These are phyloP conservation scores for Camellia granthamiana DNA, from an alignment of 148 eudicot species.

Conservation along the genomic window DNA sequence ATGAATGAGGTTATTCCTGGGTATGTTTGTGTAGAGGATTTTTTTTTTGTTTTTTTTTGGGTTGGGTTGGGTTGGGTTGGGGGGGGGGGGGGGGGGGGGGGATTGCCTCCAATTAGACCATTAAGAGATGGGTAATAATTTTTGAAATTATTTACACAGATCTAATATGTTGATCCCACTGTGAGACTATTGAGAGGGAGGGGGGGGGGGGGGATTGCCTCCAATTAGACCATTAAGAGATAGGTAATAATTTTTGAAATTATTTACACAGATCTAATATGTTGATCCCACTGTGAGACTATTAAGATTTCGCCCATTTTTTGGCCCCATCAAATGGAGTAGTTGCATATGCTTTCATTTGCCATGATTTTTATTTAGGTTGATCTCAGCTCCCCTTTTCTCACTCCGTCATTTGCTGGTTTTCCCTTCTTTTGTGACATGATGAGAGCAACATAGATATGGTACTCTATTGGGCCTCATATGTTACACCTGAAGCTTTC, in stretches of 20 bases:
- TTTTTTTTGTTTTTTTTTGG: no score
- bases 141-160: not conserved
- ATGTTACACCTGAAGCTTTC: conserved; percentile 1
- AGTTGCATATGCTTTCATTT: not conserved
- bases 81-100: no score
- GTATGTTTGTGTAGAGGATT: not conserved
- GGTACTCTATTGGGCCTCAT: not conserved
- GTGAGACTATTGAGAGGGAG: not conserved
- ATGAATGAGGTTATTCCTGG: not conserved
- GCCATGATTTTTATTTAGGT: not conserved
- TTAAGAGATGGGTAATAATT: not conserved
- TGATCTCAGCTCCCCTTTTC: not conserved
- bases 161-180: not conserved
- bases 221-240: not conserved
- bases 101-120: not conserved
- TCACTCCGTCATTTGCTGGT: not conserved
- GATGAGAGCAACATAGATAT: not conserved
- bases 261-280: not conserved
- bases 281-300: not conserved
- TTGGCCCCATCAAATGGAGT: not conserved
- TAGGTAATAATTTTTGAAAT: not conserved
- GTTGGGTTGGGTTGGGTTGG: no score
- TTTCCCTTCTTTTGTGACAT: not conserved
- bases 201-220: not conserved
- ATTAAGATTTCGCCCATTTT: not conserved